These are phyloP conservation scores for Botrytis medusae DNA, from an alignment of 2,329 filamentous ascomycete species.

Conservation along the genomic window DNA sequence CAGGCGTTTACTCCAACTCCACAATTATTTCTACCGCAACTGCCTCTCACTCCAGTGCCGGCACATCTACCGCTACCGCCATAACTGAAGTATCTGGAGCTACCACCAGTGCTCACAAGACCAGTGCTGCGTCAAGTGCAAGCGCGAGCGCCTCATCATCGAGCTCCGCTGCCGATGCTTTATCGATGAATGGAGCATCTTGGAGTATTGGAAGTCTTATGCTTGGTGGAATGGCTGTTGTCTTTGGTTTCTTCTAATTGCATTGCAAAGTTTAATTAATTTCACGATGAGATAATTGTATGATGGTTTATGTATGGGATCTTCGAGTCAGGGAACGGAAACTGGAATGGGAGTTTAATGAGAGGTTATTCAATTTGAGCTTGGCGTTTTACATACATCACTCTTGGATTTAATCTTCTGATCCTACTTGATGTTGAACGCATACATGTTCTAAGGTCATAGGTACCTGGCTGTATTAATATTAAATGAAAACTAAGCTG, in stretches of 20 bases:
- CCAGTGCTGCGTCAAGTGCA: not conserved
- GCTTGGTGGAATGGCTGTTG: constrained; percentile 18
- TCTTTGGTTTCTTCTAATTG: constrained; percentile 20
- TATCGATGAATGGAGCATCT: not conserved
- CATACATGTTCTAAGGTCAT: not conserved
- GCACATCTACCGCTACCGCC: constrained; percentile 14
- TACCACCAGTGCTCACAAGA: not conserved
- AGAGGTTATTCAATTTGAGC: not conserved
- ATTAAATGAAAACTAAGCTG: not conserved
- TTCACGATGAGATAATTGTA: constrained; percentile 5
- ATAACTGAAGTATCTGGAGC: constrained; percentile 6
- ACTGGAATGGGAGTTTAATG: constrained; percentile 16
- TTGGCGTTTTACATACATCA: constrained; percentile 3
- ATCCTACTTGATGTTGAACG: not conserved
- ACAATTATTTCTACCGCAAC: constrained; percentile 11
- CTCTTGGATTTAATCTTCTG: constrained; percentile 9
- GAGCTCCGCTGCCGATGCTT: not conserved
- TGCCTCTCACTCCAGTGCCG: not conserved
- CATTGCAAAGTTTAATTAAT: not conserved
- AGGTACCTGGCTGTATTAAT: constrained; percentile 15
- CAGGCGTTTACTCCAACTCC: constrained; percentile 16
- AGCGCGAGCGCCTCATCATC: not conserved
- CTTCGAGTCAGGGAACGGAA: not conserved
- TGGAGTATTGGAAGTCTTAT: constrained; percentile 11
- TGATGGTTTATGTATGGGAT: not conserved